Base-by-base conservation (phyloP, 2,329 filamentous ascomycete genomes). In the Fusarium begoniae region DNA sequence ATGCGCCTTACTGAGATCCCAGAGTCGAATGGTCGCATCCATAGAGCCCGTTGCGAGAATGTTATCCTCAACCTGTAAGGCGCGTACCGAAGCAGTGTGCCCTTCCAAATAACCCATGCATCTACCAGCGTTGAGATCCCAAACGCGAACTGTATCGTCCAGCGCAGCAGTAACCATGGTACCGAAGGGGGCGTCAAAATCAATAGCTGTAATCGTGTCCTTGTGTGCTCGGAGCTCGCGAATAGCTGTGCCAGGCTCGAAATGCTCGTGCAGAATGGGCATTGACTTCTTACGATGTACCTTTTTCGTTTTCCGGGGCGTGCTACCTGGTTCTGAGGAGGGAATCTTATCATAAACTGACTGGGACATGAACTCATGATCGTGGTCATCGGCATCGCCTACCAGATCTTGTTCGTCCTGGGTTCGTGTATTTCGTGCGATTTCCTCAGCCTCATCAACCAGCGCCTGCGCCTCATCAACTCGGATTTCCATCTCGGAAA, bases 111-210 rank as follows among this genome's bases (percentile, higher is more conserved):
- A 86, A 32, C 96, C 96, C 79, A 98, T 95, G 82, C 96, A 98
- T 40, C 95, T 90, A 43, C 96, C 96, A 6, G 94, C 93, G 79
- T 96, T 98, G 74, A 99, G 86, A 83, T 99, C 96, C 96, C 96
- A 99, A 26, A 99, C 96, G 70, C 94, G 90, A 48, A 99, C 93
- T 2, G 94, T 95, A 81, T 99, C 96, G 81, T 99, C 96, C 78
- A 98, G 85, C 15, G 95, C 94, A 15, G 96, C 93, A 13, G 95
- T 96, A 11, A 98, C 94, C 90, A 98, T 91, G 26, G 94, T 97
- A 22, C 96, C 96, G 82, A 98, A 98, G 0, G 96, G 96, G n/a
- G 93, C 93, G 81, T 99, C 96, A 82, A 99, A 99, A 83, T 98
- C 96, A 70, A 99, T 82, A 13, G 96, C 93, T 2, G 95, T 97